Evolutionary conservation across 1,284 basidiomycete genomes (phyloP).

Genomic region (Apiotrichum domesticum): DNA sequence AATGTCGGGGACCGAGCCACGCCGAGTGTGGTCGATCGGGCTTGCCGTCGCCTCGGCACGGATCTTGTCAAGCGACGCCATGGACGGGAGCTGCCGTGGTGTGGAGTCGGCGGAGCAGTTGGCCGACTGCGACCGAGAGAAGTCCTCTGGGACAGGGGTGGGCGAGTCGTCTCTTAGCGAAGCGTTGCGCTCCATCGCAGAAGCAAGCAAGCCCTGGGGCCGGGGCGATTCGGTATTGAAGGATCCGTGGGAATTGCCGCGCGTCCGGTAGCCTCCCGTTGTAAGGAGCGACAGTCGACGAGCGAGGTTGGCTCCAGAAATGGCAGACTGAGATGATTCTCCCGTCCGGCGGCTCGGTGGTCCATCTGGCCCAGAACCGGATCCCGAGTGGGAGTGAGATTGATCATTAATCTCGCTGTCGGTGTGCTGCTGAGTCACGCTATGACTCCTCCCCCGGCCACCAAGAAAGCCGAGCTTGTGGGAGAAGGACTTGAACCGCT

Average conservation of each 20-base stretch:
- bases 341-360: conserved; percentile 3
- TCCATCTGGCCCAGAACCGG: conserved; percentile 1
- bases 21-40: not conserved
- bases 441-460: conserved; percentile 26
- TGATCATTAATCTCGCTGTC: conserved; percentile 23
- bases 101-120: conserved; percentile 9
- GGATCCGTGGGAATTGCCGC: not conserved
- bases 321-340: not conserved
- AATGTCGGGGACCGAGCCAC: not conserved
- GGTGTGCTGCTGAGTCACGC: conserved; percentile 15
- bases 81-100: conserved; percentile 12
- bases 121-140: not conserved
- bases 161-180: not conserved
- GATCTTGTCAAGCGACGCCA: conserved; percentile 15
- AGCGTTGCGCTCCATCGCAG: conserved; percentile 1
- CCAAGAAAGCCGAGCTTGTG: conserved; percentile 30
- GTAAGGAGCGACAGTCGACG: conserved; percentile 10
- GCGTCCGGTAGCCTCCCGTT: not conserved
- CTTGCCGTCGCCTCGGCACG: conserved; percentile 13
- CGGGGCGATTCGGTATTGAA: conserved; percentile 11
- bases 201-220: conserved; percentile 5
- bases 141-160: conserved; percentile 6
- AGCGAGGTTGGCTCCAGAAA: conserved; percentile 4
- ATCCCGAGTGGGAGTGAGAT: not conserved
- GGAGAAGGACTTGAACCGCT: conserved; percentile 35